Evolutionary conservation across 2,329 filamentous ascomycete genomes (phyloP).

Genomic region (Apiospora hydei): DNA sequence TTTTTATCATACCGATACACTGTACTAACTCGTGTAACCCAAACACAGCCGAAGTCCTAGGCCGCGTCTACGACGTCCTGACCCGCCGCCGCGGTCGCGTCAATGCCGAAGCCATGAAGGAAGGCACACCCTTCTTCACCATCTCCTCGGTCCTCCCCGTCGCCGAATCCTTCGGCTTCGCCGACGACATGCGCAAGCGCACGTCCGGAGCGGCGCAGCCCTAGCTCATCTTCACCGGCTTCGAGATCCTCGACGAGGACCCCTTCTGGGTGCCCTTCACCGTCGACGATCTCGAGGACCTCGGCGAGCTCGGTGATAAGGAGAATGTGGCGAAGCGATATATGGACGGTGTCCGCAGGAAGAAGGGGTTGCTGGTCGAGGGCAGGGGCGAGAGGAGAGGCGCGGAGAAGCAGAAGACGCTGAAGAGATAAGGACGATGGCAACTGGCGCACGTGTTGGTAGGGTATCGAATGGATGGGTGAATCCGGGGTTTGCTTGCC

Average conservation of each 20-base stretch:
- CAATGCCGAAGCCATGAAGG: slow-evolving; percentile 88
- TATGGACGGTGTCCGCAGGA: slow-evolving; percentile 84
- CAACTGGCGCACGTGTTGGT: neutral
- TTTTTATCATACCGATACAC: neutral
- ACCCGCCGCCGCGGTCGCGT: slow-evolving; percentile 90
- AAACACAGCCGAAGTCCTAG: slow-evolving; percentile 80
- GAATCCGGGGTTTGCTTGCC: neutral
- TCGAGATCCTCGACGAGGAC: slow-evolving; percentile 92
- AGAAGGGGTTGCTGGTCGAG: slow-evolving; percentile 89
- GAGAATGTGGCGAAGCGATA: slow-evolving; percentile 98
- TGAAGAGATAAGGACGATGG: slow-evolving; percentile 60
- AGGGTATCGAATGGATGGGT: neutral
- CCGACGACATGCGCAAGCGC: slow-evolving; percentile 94
- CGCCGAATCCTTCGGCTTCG: slow-evolving; percentile 94
- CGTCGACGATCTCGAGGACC: slow-evolving; percentile 94
- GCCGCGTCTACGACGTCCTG: slow-evolving; percentile 96
- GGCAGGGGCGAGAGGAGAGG: slow-evolving; percentile 79
- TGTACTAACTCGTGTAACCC: slow-evolving; percentile 31
- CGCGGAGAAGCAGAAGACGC: slow-evolving; percentile 87
- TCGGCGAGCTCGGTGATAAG: slow-evolving; percentile 90
- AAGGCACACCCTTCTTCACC: slow-evolving; percentile 95
- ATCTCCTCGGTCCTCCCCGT: slow-evolving; percentile 89
- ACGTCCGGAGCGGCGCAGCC: slow-evolving; percentile 90
- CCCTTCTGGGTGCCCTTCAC: slow-evolving; percentile 98
- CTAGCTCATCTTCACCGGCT: slow-evolving; percentile 92